These are phyloP conservation scores for Nidularia sp. DNA, from an alignment of 768 basidiomycete species.

Conservation along the genomic window DNA sequence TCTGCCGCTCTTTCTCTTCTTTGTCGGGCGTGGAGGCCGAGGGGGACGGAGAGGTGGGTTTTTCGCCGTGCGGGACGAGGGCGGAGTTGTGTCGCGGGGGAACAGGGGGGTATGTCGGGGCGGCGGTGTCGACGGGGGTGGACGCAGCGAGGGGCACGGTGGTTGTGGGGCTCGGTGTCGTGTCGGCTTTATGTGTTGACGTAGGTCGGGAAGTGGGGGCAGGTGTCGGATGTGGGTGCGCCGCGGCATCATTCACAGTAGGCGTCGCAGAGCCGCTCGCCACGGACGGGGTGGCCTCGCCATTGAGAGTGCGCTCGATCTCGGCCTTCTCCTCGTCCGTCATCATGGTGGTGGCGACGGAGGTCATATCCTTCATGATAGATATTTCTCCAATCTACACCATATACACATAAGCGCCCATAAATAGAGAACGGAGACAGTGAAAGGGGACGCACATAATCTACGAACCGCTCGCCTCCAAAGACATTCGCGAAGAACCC, in stretches of 20 bases:
- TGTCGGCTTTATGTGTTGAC: background rate
- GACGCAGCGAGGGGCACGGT: background rate
- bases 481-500: constrained; percentile 96
- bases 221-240: constrained; percentile 9
- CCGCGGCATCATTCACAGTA: constrained; percentile 1
- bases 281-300: constrained; percentile 14
- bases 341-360: constrained; percentile 82
- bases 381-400: constrained; percentile 92
- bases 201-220: constrained; percentile 5
- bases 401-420: background rate
- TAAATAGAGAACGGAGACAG: background rate
- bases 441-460: constrained; percentile 63
- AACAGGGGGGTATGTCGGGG: background rate
- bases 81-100: background rate
- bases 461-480: constrained; percentile 87
- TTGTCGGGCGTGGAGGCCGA: constrained; percentile 19
- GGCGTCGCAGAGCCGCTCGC: constrained; percentile 6
- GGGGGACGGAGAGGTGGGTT: constrained; percentile 6
- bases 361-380: constrained; percentile 91
- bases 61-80: constrained; percentile 16
- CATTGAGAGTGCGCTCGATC: constrained; percentile 69
- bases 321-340: constrained; percentile 91
- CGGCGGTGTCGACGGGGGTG: background rate
- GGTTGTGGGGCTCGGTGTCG: constrained; percentile 3
- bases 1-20: constrained; percentile 34